Evolutionary conservation across 225 moss, liverwort and hornwort genomes (phyloP), one percentile per base, ranked within the genome.

Genomic region (Marchantia paleacea): DNA sequence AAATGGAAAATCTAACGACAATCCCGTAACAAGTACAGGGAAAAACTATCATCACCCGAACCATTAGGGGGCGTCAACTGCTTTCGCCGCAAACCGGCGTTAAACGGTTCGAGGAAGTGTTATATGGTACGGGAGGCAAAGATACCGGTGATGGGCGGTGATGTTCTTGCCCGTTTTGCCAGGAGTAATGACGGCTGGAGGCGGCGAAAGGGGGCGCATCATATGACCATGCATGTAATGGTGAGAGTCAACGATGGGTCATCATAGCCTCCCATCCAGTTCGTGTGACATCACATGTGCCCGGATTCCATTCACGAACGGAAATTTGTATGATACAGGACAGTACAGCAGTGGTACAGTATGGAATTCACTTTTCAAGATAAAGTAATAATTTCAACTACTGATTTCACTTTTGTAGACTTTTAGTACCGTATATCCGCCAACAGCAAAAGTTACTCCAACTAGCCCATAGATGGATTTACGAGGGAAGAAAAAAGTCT

Each of bases 161-260:
- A 39, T 52, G 50, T 72, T 47, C 29, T 20, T 48, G 20, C 50
- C 72, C 15, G 72, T 49, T 52, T 13, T 52, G 72, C 51, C 72
- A 72, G 72, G 72, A 72, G 72, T 52, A 72, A 8, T 72, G 72
- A 72, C 72, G 72, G 72, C 72, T 72, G 72, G 72, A 49, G 50
- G 72, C 72, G 72, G 72, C 72, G 72, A 72, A 71, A 51, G 72
- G 72, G 72, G 72, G 72, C 72, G 72, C 31, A 72, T 72, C 51
- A 72, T 10, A 52, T 48, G 47, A 51, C 72, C 47, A 51, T 72
- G 72, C 22, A 72, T 52, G 20, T 72, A 29, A 52, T 72, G 50
- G n/a, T 18, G 19, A 51, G 49, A 72, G 72, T 72, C 72, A 72
- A 72, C 72, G 50, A 51, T 14, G 6, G 28, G 68, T 31, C 68